Evolutionary conservation across 176 grass and related monocot species (phyloP), one percentile per base, ranked within the genome.

Genomic region (Poa pratensis): DNA sequence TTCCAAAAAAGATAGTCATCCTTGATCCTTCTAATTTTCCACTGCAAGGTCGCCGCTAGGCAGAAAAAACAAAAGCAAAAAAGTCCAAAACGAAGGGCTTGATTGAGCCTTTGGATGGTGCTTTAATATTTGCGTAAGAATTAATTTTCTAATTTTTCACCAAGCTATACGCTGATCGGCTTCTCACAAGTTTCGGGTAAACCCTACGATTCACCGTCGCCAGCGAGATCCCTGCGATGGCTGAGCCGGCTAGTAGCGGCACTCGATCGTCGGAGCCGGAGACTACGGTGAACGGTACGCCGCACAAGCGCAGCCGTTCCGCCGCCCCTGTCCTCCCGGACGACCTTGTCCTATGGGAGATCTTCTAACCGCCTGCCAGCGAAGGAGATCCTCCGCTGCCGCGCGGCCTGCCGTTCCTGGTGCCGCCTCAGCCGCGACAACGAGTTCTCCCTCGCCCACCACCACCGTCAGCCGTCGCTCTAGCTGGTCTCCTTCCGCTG

Each of bases 351-450:
- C n/a, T n/a, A n/a, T 70, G 37, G 37, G 68, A 70, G 19, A 82
- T 82, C 34, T 51, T 71, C 3, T 5, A 19, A 19, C 34, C 66
- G 7, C 32, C 14, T 71, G n/a, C 80, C 32, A 14, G 15, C 7
- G 1, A 82, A 82, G 50, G 65, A 54, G 6, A 13, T 82, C 50
- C 66, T 71, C n/a, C 34, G 80, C 80, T 71, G 50, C 80, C 14
- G 66, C n/a, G 34, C 34, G 14, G 66, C 40, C n/a, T 71, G 66
- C 80, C 66, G 66, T 12, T 19, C 46, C 14, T 71, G 39, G 39
- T 8, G 6, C 39, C 7, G 39, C 39, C 6, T 40, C 39, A 40
- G 6, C 39, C 1, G 39, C 39, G 39, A 40, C 6, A 6, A 40
- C 6, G 39, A 40, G 39, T 40, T 40, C 1, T 6, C 8, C 39